Evolutionary conservation across 108 stramenopile genomes (phyloP), one percentile per base, ranked within the genome.

Genomic region (Bacterosira constricta): DNA sequence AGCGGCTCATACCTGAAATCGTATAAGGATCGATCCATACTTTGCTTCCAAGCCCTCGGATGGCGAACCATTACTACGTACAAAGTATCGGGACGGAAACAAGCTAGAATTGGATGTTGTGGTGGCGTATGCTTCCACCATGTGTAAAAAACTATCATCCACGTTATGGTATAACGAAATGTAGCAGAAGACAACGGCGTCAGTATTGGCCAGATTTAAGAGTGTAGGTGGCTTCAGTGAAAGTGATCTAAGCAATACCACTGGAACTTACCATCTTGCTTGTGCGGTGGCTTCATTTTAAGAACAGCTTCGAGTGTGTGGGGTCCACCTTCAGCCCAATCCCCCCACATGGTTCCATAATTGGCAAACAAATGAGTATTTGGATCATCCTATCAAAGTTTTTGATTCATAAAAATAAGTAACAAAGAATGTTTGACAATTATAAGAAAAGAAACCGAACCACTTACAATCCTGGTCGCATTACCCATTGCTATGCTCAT

Each of bases 121-220:
- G 69, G 57, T 18, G 69, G 69, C 8, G 57, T 59, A 20, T 70
- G 69, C 45, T 70, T 70, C 69, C 69, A 70, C 69, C 69, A 70
- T 20, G 53, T 23, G 25, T 47, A 59, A 38, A 70, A 59, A 25
- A n/a, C n/a, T n/a, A n/a, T 23, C n/a, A 50, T 58, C 38, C 21
- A 21, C 27, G 37, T 58, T 49, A 15, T 70, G 58, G 1, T 30
- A 45, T 10, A 44, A 44, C 27, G 55, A 21, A 37, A 42, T 55
- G 6, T 47, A 15, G 32, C 1, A 7, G 11, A 50, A 38, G 17
- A 59, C 47, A 17, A 8, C 37, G 15, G 44, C 52, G 18, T 29
- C 17, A 36, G 9, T 49, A 34, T 69, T 55, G 4, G 36, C 18
- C 36, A 35, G 31, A 26, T 50, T 42, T 8, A 66, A 50, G 37